Conservation (phyloP, 208 protist genomes). For the Wallacemonas sp. region DNA sequence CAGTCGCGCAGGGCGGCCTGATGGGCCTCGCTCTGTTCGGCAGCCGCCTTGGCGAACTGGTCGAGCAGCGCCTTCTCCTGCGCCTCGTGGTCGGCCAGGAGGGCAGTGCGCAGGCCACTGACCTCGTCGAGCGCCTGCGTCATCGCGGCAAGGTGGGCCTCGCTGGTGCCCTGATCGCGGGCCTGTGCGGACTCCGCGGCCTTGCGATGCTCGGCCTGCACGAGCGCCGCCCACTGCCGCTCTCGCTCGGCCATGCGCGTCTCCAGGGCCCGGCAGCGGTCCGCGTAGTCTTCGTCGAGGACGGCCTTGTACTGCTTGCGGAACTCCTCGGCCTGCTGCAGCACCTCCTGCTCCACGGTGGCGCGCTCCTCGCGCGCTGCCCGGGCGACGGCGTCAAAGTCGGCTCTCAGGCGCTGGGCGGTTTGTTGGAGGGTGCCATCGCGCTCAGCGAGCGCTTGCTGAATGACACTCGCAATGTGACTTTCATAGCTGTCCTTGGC, state of each 20-base stretch:
- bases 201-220: constrained; percentile 34
- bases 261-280: constrained; percentile 36
- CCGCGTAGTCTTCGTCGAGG: constrained; percentile 44
- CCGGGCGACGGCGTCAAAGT: constrained; percentile 4
- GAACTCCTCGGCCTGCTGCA: constrained; percentile 45
- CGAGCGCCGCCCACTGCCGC: constrained; percentile 27
- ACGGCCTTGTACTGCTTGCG: constrained; percentile 50
- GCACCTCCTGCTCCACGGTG: constrained; percentile 35
- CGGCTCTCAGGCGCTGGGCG: not conserved
- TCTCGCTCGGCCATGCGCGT: constrained; percentile 34
- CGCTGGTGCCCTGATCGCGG: constrained; percentile 15
- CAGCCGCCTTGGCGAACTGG: constrained; percentile 34
- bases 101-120: constrained; percentile 39
- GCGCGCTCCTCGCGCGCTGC: constrained; percentile 25
- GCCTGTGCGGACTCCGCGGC: constrained; percentile 19
- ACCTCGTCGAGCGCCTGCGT: constrained; percentile 59
- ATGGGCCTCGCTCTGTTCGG: constrained; percentile 31
- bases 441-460: constrained; percentile 23
- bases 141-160: constrained; percentile 46
- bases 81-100: constrained; percentile 38
- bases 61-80: constrained; percentile 40
- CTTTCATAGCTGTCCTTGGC: constrained; percentile 32
- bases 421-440: constrained; percentile 8
- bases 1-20: constrained; percentile 23
- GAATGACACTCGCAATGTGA: constrained; percentile 27